phyloP scores from a whole-genome alignment of 2,329 filamentous ascomycete genomes.

The Colletotrichum euphorbiae region DNA sequence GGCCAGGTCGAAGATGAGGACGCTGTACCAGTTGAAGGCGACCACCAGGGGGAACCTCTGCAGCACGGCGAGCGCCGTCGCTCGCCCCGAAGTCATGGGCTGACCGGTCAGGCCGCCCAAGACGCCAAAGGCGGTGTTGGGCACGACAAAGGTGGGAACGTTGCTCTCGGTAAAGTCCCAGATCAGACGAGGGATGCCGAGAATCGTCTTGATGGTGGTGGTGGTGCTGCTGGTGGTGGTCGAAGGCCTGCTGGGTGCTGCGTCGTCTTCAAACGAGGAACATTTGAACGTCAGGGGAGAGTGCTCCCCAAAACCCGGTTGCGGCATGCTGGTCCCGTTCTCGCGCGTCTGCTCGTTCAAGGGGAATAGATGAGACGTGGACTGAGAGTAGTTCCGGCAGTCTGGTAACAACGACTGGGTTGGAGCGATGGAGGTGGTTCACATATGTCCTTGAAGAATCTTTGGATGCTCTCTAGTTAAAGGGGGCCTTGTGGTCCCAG shows the following conservation, averaged over 20 bases:
- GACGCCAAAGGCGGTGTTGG: slow-evolving; percentile 38
- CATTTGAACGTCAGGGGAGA: slow-evolving; percentile 30
- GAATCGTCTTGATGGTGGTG: neutral
- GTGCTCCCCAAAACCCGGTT: slow-evolving; percentile 15
- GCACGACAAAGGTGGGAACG: slow-evolving; percentile 33
- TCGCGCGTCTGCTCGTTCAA: neutral
- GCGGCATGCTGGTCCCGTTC: slow-evolving; percentile 12
- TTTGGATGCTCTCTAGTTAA: neutral
- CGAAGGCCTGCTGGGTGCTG: neutral
- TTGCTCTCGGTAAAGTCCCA: slow-evolving; percentile 40
- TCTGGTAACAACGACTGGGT: neutral
- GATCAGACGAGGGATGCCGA: slow-evolving; percentile 23
- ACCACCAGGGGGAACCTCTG: slow-evolving; percentile 33
- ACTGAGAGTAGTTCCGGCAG: slow-evolving; percentile 15
- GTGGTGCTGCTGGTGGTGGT: slow-evolving; percentile 1
- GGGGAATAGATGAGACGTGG: neutral
- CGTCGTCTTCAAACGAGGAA: slow-evolving; percentile 20
- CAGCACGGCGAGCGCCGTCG: slow-evolving; percentile 18
- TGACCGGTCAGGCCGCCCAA: slow-evolving; percentile 25
- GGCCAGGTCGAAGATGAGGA: slow-evolving; percentile 45
- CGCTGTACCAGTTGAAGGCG: slow-evolving; percentile 46
- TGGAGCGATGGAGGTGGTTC: neutral
- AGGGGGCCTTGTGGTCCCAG: neutral
- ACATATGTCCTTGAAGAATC: slow-evolving; percentile 13
- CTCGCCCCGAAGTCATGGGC: slow-evolving; percentile 26